Conservation (phyloP, 208 protist species). For the Borovskyia barvae region DNA sequence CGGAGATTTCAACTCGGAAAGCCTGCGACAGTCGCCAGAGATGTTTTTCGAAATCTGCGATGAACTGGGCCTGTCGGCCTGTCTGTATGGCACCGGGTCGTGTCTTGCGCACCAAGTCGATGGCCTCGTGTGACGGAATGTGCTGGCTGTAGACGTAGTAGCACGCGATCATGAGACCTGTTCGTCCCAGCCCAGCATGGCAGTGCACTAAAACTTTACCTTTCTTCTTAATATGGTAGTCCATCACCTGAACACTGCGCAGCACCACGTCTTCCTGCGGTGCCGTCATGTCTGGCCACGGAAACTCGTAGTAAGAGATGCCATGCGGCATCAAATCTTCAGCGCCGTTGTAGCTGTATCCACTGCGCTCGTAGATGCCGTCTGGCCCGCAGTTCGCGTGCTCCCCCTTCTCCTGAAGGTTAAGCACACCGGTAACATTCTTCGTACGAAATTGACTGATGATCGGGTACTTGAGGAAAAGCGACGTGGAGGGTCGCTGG, state of each 20-base stretch:
- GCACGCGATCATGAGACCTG: constrained; percentile 90
- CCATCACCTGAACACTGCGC: constrained; percentile 90
- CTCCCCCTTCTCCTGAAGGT: constrained; percentile 91
- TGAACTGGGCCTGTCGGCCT: constrained; percentile 76
- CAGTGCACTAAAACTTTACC: constrained; percentile 90
- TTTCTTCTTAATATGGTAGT: constrained; percentile 85
- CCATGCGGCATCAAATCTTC: constrained; percentile 85
- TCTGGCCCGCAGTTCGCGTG: constrained; percentile 90
- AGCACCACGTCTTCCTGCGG: constrained; percentile 87
- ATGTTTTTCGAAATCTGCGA: constrained; percentile 85
- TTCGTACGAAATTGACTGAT: constrained; percentile 81
- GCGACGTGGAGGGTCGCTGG: constrained; percentile 81
- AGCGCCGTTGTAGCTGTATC: constrained; percentile 89
- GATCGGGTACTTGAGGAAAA: constrained; percentile 85
- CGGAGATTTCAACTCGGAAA: constrained; percentile 78
- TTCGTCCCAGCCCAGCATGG: constrained; percentile 90
- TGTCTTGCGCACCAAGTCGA: constrained; percentile 61
- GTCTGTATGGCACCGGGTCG: constrained; percentile 89
- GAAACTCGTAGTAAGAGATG: constrained; percentile 90
- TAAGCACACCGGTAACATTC: constrained; percentile 82
- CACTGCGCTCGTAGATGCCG: constrained; percentile 75
- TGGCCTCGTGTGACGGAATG: constrained; percentile 73
- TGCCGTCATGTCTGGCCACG: constrained; percentile 90
- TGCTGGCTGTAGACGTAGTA: constrained; percentile 86
- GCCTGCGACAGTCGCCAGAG: constrained; percentile 78